Evolutionary conservation across 1,284 basidiomycete genomes (phyloP).

Genomic region (Xerocomus subilludens): DNA sequence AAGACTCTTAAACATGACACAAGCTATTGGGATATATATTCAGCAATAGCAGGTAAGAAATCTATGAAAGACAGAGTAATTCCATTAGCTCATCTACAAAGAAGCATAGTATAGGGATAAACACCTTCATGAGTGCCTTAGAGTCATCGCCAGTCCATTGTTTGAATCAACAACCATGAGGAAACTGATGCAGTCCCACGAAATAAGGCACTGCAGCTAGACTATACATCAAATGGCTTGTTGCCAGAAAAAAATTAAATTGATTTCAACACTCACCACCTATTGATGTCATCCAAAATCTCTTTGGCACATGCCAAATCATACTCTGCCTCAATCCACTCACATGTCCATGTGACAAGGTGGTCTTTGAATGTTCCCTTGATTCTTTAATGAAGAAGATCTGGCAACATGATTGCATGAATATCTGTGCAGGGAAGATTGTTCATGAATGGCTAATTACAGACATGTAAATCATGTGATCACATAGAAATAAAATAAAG

Average conservation of each 20-base stretch:
- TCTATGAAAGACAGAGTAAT: neutral
- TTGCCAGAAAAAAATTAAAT: neutral
- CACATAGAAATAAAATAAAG: no score
- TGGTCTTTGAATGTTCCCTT: slow-evolving; percentile 3
- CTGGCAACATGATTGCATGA: neutral
- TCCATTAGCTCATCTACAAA: neutral
- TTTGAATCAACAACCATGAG: neutral
- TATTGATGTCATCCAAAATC: neutral
- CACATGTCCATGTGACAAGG: neutral
- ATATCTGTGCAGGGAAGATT: neutral
- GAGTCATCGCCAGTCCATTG: slow-evolving; percentile 5
- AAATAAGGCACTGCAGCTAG: neutral
- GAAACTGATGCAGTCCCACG: neutral
- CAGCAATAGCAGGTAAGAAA: no score
- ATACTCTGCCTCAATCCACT: neutral
- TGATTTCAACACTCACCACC: neutral
- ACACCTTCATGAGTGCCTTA: slow-evolving; percentile 6
- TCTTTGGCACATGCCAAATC: neutral
- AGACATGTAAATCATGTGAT: neutral
- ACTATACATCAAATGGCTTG: neutral
- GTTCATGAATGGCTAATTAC: neutral
- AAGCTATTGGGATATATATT: no score
- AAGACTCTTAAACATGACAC: no score
- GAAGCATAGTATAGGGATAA: neutral
- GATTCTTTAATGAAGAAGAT: neutral